Base-by-base conservation (phyloP, 176 grass and related monocot genomes). In the Eleusine indica region DNA sequence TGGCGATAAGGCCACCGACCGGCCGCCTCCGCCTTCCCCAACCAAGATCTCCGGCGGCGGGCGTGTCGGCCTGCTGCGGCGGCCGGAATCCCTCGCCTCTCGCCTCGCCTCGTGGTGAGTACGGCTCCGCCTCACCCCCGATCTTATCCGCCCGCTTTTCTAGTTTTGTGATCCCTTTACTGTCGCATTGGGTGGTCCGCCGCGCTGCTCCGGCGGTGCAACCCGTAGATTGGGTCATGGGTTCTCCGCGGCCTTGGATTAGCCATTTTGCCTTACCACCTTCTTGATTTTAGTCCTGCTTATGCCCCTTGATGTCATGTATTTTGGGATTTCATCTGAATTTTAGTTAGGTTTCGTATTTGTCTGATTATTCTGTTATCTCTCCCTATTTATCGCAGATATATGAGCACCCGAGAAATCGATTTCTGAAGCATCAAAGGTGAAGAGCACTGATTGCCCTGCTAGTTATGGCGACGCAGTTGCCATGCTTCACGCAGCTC, bases 401-500 rank as follows among this genome's bases (percentile, higher is more conserved):
- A 38, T 62, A 47, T 62, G 40, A 48, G 67, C 54, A 41, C 28
- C 19, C 16, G 54, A 9, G 8, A 19, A 48, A 8, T 38, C 14
- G 29, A 78, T 51, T 51, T 49, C 6, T 78, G 66, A 78, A 44
- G 19, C 52, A 32, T 37, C 14, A 12, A 4, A 28, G 52, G 74
- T 62, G 3, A 60, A 70, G 66, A 28, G 13, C 29, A 18, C 4
- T 5, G 3, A n/a, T 51, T 21, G 0, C 7, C 5, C 52, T 5
- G 32, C 84, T 68, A 37, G 13, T 15, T 48, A 94, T 94, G 92
- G 81, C 89, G 39, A 87, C 80, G 28, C 92, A 94, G 47, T 83
- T 94, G 14, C 85, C 87, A 2, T 87, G 89, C 80, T 88, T 89
- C 72, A 87, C 89, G 72, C 92, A 82, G 65, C 80, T 89, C 76